Evolutionary conservation across 768 basidiomycete species (phyloP), one percentile per base, ranked within the genome.

Genomic region (Pulveroboletus sp.): DNA sequence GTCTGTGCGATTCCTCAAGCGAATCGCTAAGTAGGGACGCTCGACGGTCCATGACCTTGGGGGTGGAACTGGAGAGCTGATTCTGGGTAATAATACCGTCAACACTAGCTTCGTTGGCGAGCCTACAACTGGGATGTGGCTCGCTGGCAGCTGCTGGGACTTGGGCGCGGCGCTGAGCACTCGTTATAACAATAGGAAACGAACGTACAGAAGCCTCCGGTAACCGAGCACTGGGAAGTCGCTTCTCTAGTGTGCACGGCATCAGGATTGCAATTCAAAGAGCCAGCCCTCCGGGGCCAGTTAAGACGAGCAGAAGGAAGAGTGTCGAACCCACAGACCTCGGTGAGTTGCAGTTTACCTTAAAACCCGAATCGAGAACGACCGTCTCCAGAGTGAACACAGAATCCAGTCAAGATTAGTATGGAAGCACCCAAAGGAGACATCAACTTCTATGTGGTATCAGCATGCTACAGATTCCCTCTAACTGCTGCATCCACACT

Each of bases 401-500:
- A 50, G 35, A 57, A 51, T 32, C 52, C 41, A 43, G 35, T 53
- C 62, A 55, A 49, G 49, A 64, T 51, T 57, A 55, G 63, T 50
- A 65, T 55, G 39, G 57, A 55, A 52, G 47, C 43, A 49, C 51
- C 61, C 49, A 59, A 54, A 51, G 48, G 44, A 35, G 46, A 47
- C n/a, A 52, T 55, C 39, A 51, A 49, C 45, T 37, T 65, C 54
- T 60, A 68, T 60, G 51, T 43, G 55, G 43, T 64, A 66, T 59
- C 43, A 42, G 49, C 53, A 56, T 43, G 45, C 73, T 79, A 92
- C 61, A 92, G 74, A 46, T 76, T 76, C 57, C 86, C 86, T 73
- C 80, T 84, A 56, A 93, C 89, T 51, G 84, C 89, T 60, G 82
- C 81, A 69, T 89, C 79, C 49, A 95, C 86, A 62, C 83, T 82